A percentile compares a stretch with the other conserved stretches of the same genome.
phyloP scores from a whole-genome alignment of 2,329 filamentous ascomycete genomes.

The Podosphaera fusca region DNA sequence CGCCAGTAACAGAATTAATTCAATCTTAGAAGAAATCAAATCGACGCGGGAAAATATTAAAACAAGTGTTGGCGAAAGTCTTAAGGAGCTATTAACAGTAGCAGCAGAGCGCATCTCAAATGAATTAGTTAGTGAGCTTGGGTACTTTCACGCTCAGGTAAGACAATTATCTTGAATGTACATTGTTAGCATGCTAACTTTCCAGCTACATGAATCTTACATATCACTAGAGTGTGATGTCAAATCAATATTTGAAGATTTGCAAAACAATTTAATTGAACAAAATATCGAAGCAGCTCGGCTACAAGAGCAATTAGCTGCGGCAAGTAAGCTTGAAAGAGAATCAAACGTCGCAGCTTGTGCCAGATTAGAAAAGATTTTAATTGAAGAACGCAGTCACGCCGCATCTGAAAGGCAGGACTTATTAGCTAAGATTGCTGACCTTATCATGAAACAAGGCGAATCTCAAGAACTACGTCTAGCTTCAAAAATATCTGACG shows the following conservation, averaged over 20 bases:
- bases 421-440: constrained; percentile 53
- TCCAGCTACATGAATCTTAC: constrained; percentile 54
- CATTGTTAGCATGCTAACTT: constrained; percentile 16
- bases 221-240: constrained; percentile 65
- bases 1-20: constrained; percentile 69
- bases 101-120: constrained; percentile 76
- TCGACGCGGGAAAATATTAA: constrained; percentile 76
- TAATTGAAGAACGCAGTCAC: constrained; percentile 55
- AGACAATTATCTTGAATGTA: constrained; percentile 16
- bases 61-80: constrained; percentile 57
- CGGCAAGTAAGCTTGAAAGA: constrained; percentile 43
- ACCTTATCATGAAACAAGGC: constrained; percentile 52
- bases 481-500: constrained; percentile 32
- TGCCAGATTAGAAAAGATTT: constrained; percentile 38
- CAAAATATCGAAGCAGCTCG: constrained; percentile 58
- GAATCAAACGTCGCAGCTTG: constrained; percentile 46
- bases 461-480: constrained; percentile 52
- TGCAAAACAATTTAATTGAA: constrained; percentile 48
- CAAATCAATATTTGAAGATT: constrained; percentile 61
- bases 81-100: constrained; percentile 50
- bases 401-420: constrained; percentile 51
- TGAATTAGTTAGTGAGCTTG: constrained; percentile 69
- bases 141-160: constrained; percentile 49
- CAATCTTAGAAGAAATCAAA: constrained; percentile 80
- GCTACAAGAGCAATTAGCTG: constrained; percentile 47